Base-by-base conservation (phyloP, 345 rosid species). In the Leavenworthia alabamica region DNA sequence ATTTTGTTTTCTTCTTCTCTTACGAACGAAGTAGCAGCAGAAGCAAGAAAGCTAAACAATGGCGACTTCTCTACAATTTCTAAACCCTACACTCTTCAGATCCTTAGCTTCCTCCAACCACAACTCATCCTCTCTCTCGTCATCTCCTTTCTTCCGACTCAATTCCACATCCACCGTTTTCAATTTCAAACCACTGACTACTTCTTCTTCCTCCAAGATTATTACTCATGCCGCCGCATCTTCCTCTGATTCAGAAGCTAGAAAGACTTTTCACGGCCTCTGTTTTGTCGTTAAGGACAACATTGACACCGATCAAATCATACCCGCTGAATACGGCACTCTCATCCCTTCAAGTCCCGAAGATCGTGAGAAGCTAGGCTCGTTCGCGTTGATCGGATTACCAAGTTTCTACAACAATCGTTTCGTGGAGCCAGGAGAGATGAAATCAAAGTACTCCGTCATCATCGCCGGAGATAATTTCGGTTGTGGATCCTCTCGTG, bases 271-370 rank as follows among this genome's bases (percentile, higher is more conserved):
- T 56, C 90, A 86, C 31, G 96, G 96, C 7, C 84, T 77, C 64
- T 89, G 96, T 74, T 89, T 81, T 29, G 94, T 89, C 5, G 78
- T 86, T 48, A 81, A 88, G 3, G 94, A 89, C 77, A 86, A 89
- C 79, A 86, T 89, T 37, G 94, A 89, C 79, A 86, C 96, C 15
- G 93, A 89, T 70, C 96, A 89, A 54, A 89, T 89, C 53, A 86
- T 86, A 62, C 96, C 96, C 12, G 88, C 90, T 0, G 94, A 89
- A 59, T 81, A 86, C 80, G 83, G 80, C 22, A 86, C 96, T 4
- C 77, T 89, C 1, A 83, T 82, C 47, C 96, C 96, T 1, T 84
- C 96, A 4, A 78, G 78, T 28, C 96, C 79, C 2, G 83, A 71
- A 7, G 94, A 86, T 56, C 84, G 83, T 46, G 85, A 82, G 68